Percentiles rank a stretch among this genome's conserved stretches.
phyloP scores from a whole-genome alignment of 345 rosid species.

The Cardamine resedifolia region DNA sequence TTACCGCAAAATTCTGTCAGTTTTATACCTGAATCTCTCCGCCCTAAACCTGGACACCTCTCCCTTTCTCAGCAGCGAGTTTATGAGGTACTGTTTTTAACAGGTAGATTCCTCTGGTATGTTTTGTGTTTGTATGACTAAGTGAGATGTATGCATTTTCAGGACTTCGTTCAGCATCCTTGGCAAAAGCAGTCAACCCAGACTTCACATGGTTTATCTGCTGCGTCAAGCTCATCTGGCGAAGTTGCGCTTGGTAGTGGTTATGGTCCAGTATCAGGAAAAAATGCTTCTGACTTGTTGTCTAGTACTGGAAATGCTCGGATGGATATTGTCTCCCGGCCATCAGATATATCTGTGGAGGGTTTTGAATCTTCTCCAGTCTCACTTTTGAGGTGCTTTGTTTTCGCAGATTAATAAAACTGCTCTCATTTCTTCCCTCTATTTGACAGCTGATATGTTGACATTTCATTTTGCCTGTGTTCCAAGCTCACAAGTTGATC shows the following conservation, averaged over 20 bases:
- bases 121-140: constrained; percentile 21
- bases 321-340: constrained; percentile 54
- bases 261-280: constrained; percentile 57
- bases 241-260: constrained; percentile 49
- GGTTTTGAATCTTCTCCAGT: constrained; percentile 56
- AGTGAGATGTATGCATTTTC: constrained; percentile 18
- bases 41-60: constrained; percentile 92
- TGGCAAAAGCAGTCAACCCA: constrained; percentile 90
- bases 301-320: constrained; percentile 52
- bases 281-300: constrained; percentile 49
- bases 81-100: constrained; percentile 64
- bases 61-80: constrained; percentile 90
- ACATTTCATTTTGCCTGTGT: constrained; percentile 44
- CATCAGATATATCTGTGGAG: constrained; percentile 62
- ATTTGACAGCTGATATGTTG: constrained; percentile 14
- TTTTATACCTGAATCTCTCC: constrained; percentile 81
- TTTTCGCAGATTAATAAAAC: neutral
- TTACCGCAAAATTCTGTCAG: constrained; percentile 73
- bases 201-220: constrained; percentile 55
- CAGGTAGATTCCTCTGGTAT: constrained; percentile 5
- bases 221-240: constrained; percentile 55
- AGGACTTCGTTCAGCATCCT: constrained; percentile 98
- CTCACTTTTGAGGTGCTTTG: constrained; percentile 55
- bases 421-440: neutral
- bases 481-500: constrained; percentile 52